Base-by-base conservation (phyloP, 2,329 filamentous ascomycete species). In the Xylariaceae sp. region DNA sequence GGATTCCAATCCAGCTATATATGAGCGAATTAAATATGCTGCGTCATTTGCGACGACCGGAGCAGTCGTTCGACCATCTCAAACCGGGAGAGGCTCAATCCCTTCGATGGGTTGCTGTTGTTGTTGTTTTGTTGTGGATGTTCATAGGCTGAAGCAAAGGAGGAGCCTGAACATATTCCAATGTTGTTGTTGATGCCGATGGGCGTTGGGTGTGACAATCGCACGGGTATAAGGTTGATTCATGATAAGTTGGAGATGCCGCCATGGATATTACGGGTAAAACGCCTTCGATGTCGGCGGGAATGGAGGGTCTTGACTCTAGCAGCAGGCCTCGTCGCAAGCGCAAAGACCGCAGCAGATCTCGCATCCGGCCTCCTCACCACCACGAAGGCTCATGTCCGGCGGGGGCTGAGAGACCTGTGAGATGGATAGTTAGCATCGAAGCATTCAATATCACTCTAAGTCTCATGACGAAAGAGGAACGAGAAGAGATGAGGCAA, bases 291-390 rank as follows among this genome's bases (percentile, higher is more conserved):
- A 30, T 11, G 6, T 50, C 9, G 49, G 11, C 23, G 6, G 13
- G 4, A 11, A 39, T 44, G 45, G 44, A 15, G 11, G 23, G 37
- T 34, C n/a, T 6, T 30, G 56, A 42, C 4, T 64, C 67, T 74
- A 78, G 68, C 76, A 78, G 70, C 76, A 78, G 18, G 66, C 68
- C 64, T 78, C 76, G 0, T 78, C 68, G 65, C 76, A 78, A 54
- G 68, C 75, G 68, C 76, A 78, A 60, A 78, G 74, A 59, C 76
- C 76, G 60, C 76, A 78, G 72, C 76, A 78, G 61, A 78, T 67
- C 66, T 78, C 76, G 59, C 76, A 78, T 44, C 76, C 76, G 42
- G 75, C 76, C 62, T 78, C 76, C 64, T 78, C 76, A 64, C 76
- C 76, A 66, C 76, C 76, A 48, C 76, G 74, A 58, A 78, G 72